Base-by-base conservation (phyloP, 495 filamentous ascomycete species). In the Rhizodiscina lignyota region DNA sequence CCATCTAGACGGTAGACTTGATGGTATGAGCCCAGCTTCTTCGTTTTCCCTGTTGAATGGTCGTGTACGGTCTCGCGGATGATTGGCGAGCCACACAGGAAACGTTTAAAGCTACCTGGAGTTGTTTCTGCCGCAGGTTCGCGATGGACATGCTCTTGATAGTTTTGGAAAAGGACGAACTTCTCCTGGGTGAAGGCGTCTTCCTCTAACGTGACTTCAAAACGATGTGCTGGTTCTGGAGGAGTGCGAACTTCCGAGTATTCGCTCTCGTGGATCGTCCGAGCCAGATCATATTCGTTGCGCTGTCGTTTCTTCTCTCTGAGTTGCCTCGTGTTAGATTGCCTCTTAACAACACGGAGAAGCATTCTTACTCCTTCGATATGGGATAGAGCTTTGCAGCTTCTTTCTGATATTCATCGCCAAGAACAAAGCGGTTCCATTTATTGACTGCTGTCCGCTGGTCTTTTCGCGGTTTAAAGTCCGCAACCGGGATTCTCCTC, bases 1-100 rank as follows among this genome's bases (percentile, higher is more conserved):
- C 85, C 89, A 54, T 94, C 85, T 18, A 97, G 61, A 20, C 89
- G 71, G 55, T 97, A 94, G 59, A 82, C 89, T 54, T 94, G 86
- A 51, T 97, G 89, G 56, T 74, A 94, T n/a, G 81, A 87, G 5
- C 89, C 89, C 2, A 91, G 58, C 45, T 64, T 65, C 35, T 74
- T 71, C 67, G 23, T 66, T 16, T 32, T 18, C n/a, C n/a, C n/a
- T n/a, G n/a, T n/a, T n/a, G n/a, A n/a, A n/a, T n/a, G n/a, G 8
- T 8, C 8, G 13, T 27, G 24, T 5, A 13, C 30, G 2, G 59
- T 67, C 13, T 52, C 64, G 20, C 68, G 66, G 21, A 56, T 61
- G 20, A 97, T 51, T 0, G 89, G 83, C 1, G 86, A 85, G 38
- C 51, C 42, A 59, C 89, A 97, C 30, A 97, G 68, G 44, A 97